phyloP scores from a whole-genome alignment of 805 yeast species.

The Vanderwaltozyma yarrowii region DNA sequence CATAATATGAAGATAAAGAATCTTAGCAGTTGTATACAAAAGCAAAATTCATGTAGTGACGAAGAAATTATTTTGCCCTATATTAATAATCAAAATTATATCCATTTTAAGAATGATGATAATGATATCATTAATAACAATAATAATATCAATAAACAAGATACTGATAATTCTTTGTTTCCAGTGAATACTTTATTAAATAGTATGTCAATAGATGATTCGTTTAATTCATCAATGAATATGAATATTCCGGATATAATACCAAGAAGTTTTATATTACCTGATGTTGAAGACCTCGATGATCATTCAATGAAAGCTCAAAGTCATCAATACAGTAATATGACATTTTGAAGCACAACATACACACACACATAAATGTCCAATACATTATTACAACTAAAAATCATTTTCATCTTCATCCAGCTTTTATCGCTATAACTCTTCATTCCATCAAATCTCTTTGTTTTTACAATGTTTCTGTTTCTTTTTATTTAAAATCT shows the following conservation, averaged over 20 bases:
- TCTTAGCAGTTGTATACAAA: not conserved
- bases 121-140: not conserved
- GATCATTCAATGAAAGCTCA: not conserved
- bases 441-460: too few species aligned
- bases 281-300: not conserved
- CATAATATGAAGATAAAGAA: not conserved
- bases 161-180: not conserved
- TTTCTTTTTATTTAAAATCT: too few species aligned
- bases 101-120: conserved; percentile 1
- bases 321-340: conserved; percentile 8
- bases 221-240: conserved; percentile 6
- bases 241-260: conserved; percentile 7
- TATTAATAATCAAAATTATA: conserved; percentile 2
- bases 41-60: not conserved
- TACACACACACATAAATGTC: too few species aligned
- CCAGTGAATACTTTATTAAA: conserved; percentile 9
- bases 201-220: conserved; percentile 17
- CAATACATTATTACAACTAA: too few species aligned
- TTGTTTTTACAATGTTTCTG: too few species aligned
- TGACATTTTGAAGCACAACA: conserved; percentile 5
- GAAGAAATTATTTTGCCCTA: not conserved
- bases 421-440: too few species aligned
- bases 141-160: not conserved
- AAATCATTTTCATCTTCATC: too few species aligned
- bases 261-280: conserved; percentile 14